A percentile compares a stretch with the other conserved stretches of the same genome.
Conservation (phyloP, 1,284 basidiomycete genomes). For the Tilletiopsis washingtonensis region DNA sequence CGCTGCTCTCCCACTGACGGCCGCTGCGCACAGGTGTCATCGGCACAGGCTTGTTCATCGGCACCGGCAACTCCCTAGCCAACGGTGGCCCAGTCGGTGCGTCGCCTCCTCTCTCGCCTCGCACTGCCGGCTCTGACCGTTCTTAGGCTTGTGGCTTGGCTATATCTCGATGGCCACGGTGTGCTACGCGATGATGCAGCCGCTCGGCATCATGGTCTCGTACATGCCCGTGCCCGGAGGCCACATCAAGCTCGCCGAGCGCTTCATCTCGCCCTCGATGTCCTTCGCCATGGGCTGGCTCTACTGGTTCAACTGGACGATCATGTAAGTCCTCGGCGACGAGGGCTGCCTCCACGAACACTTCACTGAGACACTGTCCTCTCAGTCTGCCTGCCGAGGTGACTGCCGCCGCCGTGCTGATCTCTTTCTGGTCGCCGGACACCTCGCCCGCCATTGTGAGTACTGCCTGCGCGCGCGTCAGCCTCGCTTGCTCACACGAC, state of each 20-base stretch:
- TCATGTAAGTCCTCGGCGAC: no score
- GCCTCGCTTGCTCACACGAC: no score
- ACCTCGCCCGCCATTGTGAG: slow-evolving; percentile 49
- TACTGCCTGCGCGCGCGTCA: slow-evolving; percentile 70
- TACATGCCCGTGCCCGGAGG: slow-evolving; percentile 60
- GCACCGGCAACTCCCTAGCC: slow-evolving; percentile 58
- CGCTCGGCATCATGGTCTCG: slow-evolving; percentile 50
- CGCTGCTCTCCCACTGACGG: neutral
- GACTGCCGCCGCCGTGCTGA: slow-evolving; percentile 63
- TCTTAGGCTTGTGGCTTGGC: slow-evolving; percentile 46
- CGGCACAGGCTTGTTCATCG: slow-evolving; percentile 60
- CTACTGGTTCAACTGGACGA: slow-evolving; percentile 53
- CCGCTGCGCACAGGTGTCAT: no score
- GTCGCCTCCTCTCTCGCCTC: no score
- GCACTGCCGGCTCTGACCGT: no score
- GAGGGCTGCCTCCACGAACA: no score
- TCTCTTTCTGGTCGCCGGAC: slow-evolving; percentile 30
- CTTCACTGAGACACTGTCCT: no score
- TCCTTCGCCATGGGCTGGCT: slow-evolving; percentile 57
- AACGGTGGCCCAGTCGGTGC: slow-evolving; percentile 51
- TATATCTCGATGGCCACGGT: slow-evolving; percentile 43
- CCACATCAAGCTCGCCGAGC: slow-evolving; percentile 69
- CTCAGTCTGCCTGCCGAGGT: slow-evolving; percentile 73
- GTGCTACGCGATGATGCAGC: slow-evolving; percentile 46
- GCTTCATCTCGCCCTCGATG: slow-evolving; percentile 69